Base-by-base conservation (phyloP, 441 rosid species). In the Adansonia gregorii region DNA sequence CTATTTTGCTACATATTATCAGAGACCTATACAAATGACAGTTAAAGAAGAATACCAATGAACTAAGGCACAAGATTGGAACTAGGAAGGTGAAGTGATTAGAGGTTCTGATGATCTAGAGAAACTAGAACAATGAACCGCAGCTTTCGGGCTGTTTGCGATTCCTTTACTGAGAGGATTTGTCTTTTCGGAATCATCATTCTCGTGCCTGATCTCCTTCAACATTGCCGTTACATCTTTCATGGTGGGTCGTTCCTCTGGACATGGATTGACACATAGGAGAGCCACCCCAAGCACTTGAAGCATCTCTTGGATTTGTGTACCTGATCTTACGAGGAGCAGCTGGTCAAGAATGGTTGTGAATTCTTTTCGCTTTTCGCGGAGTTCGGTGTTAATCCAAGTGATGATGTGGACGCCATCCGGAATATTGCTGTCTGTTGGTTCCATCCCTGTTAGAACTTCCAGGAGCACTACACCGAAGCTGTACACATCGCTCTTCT, bases 281-380 rank as follows among this genome's bases (percentile, higher is more conserved):
- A 92, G 85, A 35, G 98, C 95, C 61, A 93, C 97, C n/a, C 98
- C 97, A 10, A 95, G 90, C 10, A 87, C 93, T 80, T 95, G 98
- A 77, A 90, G 87, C 92, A 93, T 95, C 86, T 95, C 98, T 79
- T 92, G 93, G 74, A 88, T 84, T 63, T 90, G 91, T 11, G 93
- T 79, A 8, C 93, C 86, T 46, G 93, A 87, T 41, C 82, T 80
- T 74, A 84, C 81, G 20, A 83, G 78, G 14, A 95, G 86, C 61
- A 85, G 91, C 72, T 84, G 89, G 82, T 95, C 98, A 20, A 95
- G 81, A 72, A 95, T 85, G 75, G 83, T 78, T 39, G 89, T 88
- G 80, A 84, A 88, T 48, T 92, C 96, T 59, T 75, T 83, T 84
- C 79, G 86, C 64, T 85, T 87, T 84, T 84, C 90, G 43, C 92